Base-by-base conservation (phyloP, 2,329 filamentous ascomycete genomes). In the Paracoccidioides lutzii region DNA sequence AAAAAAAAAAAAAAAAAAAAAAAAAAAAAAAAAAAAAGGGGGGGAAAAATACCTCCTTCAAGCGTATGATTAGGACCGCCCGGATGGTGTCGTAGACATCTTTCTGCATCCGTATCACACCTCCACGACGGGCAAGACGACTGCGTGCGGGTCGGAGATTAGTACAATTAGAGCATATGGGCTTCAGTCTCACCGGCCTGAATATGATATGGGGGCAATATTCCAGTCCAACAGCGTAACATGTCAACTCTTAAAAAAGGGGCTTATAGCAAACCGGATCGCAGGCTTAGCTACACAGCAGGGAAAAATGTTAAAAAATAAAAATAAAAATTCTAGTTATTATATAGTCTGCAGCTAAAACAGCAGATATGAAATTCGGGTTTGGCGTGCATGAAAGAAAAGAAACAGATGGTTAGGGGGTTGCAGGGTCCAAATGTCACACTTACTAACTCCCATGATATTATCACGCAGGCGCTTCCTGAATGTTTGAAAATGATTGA, bases 71-170 rank as follows among this genome's bases (percentile, higher is more conserved):
- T 0, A 71, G 5, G 0, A 64, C 65, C 0, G 53, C 3, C 0
- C 69, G 60, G 3, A 64, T 59, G 0, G 65, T 62, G 0, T 65
- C 54, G 28, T 72, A 72, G 1, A 71, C 64, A 0, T 60, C 61
- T 0, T 32, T 51, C 5, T 66, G 63, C 0, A 72, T 71, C 0
- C 69, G 54, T 0, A 60, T 48, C 0, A 72, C 60, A 0, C 70
- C 70, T 0, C 67, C 70, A 3, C 69, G 66, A 1, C 70, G 68
- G 2, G 69, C 69, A 1, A 72, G 68, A 46, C 67, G 65, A 44
- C 69, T 68, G 33, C 0, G 3, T 1, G 9, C 10, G 3, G 7
- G 35, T 14, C 30, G 32, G 5, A 28, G n/a, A 22, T 10, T 32
- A 40, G 14, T 10, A 22, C 9, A 33, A 30, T 7, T 14, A 57